phyloP scores from a whole-genome alignment of 768 basidiomycete species.

The Multifurca ochricompacta region DNA sequence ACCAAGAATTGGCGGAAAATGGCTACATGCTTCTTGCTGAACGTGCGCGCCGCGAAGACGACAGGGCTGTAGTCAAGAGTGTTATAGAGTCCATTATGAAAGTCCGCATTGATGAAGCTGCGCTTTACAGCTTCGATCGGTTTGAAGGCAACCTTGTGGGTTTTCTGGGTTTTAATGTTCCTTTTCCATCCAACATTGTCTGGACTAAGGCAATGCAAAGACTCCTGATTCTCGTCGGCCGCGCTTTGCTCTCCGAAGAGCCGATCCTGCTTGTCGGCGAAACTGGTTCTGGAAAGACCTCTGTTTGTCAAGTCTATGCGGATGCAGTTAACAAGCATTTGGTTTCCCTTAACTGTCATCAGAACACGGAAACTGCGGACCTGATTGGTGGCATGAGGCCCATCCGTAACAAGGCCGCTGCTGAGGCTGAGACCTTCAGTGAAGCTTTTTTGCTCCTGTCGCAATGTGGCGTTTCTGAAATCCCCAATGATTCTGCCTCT shows the following conservation, averaged over 20 bases:
- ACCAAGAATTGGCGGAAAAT: slow-evolving; percentile 90
- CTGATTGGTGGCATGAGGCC: slow-evolving; percentile 91
- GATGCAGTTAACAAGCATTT: slow-evolving; percentile 53
- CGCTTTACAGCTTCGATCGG: slow-evolving; percentile 55
- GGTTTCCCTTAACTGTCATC: slow-evolving; percentile 85
- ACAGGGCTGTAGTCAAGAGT: slow-evolving; percentile 84
- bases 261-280: slow-evolving; percentile 95
- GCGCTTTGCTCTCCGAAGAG: slow-evolving; percentile 86
- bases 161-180: slow-evolving; percentile 51
- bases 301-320: slow-evolving; percentile 87
- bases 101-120: slow-evolving; percentile 66
- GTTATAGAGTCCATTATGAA: slow-evolving; percentile 87
- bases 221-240: slow-evolving; percentile 72
- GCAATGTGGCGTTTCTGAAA: slow-evolving; percentile 31
- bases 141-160: slow-evolving; percentile 33
- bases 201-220: slow-evolving; percentile 95
- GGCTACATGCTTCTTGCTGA: slow-evolving; percentile 98
- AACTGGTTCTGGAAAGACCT: slow-evolving; percentile 96
- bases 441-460: slow-evolving; percentile 38
- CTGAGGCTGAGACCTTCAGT: slow-evolving; percentile 42
- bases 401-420: slow-evolving; percentile 60
- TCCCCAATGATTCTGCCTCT: slow-evolving; percentile 24
- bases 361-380: slow-evolving; percentile 97
- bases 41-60: slow-evolving; percentile 75
- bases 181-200: slow-evolving; percentile 46